Evolutionary conservation across 2,329 filamentous ascomycete species (phyloP), one percentile per base, ranked within the genome.

Genomic region (Colletotrichum musicola): DNA sequence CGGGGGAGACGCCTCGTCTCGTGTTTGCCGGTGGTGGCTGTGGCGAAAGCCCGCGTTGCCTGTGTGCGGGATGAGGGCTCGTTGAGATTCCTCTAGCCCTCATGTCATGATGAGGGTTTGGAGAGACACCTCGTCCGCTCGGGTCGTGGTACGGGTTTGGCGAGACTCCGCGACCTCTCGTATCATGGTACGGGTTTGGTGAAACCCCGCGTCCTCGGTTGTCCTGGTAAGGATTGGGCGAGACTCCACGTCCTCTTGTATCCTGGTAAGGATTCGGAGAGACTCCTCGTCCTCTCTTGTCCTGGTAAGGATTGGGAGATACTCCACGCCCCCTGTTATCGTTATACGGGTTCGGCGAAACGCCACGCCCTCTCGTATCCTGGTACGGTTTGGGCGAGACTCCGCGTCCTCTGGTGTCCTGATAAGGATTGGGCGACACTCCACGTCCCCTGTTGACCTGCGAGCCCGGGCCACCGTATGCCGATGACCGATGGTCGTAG

Each of bases 21-120:
- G 81, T 75, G 18, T 82, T 75, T 9, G 80, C 78, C 2, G 78
- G 75, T 2, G 77, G 74, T 12, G 75, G 71, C 35, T 65, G 62
- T 27, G 65, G 65, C 18, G 65, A 68, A 55, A 55, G 49, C 10
- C 65, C 62, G 20, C 65, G 63, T 20, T 51, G 89, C 44, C 85
- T 87, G 70, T 87, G 85, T 72, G 84, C 77, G 72, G 82, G 75
- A 73, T 78, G 78, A 72, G 85, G 77, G 74, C 80, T 76, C n/a
- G 76, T 84, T 55, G 81, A 86, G 61, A 79, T 77, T 16, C 78
- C 80, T 30, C 80, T 78, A n/a, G 78, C 79, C 67, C 80, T 82
- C 67, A 81, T 75, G 10, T 49, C 57, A 40, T 40, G 57, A 16
- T 81, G 75, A 4, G 75, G 72, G 13, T 61, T 20, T 6, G 58